Evolutionary conservation across 176 grass and related monocot genomes (phyloP), one percentile per base, ranked within the genome.

Genomic region (Microstegium vimineum): DNA sequence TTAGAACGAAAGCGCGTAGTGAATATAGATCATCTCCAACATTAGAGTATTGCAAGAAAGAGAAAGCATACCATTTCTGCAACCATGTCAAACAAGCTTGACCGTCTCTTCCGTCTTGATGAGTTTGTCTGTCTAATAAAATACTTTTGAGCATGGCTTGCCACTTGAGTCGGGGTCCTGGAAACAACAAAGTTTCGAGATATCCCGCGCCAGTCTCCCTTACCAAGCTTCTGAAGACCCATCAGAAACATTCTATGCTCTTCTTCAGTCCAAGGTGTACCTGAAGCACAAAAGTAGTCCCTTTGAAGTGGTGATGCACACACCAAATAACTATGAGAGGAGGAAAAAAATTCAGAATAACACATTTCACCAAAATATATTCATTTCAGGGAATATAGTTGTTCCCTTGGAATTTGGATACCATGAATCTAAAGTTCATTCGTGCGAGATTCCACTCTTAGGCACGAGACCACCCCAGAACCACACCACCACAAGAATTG

Each of bases 91-190:
- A 98, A 94, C 63, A 98, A 81, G 82, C 95, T 98, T 62, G 92
- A 89, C 38, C 95, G 91, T 12, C 92, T 91, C 88, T 98, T 98
- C 46, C 92, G 75, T 63, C 90, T 94, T 18, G 90, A 91, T 37
- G 89, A 83, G 67, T 98, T 98, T 76, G 81, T 89, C 76, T 91
- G 95, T 74, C 95, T 87, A 38, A 98, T 90, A 61, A 98, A 98
- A 62, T 98, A 93, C 71, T 94, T 98, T 69, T 98, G 92, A 61
- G 95, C 95, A 89, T 98, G 95, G 78, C 95, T 98, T 56, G 95
- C 95, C 57, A 98, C 95, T 67, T 98, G 95, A 82, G 95, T 98
- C 12, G 95, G 92, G 17, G 92, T 98, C 71, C 88, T 89, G 34
- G 95, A 93, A 52, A 93, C 73, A 31, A 98, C 95, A 69, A 87